phyloP scores from a whole-genome alignment of 805 yeast species.

The Candida glaebosa region DNA sequence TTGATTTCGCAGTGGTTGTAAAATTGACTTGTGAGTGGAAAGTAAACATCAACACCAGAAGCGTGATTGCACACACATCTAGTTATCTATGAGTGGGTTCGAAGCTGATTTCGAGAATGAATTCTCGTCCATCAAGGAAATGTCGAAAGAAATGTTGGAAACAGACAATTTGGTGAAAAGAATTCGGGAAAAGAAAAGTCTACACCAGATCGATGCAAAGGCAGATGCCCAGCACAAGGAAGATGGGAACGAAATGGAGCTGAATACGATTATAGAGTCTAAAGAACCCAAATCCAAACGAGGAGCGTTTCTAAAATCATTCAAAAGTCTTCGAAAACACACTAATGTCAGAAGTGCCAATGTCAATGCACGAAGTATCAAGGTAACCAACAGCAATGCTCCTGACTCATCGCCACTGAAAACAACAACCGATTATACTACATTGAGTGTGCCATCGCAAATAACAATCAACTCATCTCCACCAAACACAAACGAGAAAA shows the following conservation, averaged over 20 bases:
- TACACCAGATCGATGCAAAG: slow-evolving; percentile 17
- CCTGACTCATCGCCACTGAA: not conserved
- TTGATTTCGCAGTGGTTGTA: not conserved
- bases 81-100: not conserved
- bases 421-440: not conserved
- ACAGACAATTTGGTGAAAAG: slow-evolving; percentile 5
- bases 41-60: slow-evolving; percentile 1
- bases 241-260: too few species aligned
- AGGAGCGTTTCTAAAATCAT: slow-evolving; percentile 2
- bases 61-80: not conserved
- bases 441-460: too few species aligned
- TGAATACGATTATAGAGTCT: slow-evolving; percentile 8
- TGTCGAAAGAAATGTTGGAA: slow-evolving; percentile 15
- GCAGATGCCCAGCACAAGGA: too few species aligned
- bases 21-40: not conserved
- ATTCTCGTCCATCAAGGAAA: slow-evolving; percentile 24
- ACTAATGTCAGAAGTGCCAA: not conserved
- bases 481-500: too few species aligned
- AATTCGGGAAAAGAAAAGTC: slow-evolving; percentile 6
- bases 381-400: slow-evolving; percentile 3
- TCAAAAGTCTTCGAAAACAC: not conserved
- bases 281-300: not conserved
- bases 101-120: slow-evolving; percentile 28
- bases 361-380: not conserved
- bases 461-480: not conserved